Percentiles rank a stretch among this genome's conserved stretches.
These are phyloP conservation scores for Penicillium daleae DNA, from an alignment of 495 filamentous ascomycete genomes.

Conservation along the genomic window DNA sequence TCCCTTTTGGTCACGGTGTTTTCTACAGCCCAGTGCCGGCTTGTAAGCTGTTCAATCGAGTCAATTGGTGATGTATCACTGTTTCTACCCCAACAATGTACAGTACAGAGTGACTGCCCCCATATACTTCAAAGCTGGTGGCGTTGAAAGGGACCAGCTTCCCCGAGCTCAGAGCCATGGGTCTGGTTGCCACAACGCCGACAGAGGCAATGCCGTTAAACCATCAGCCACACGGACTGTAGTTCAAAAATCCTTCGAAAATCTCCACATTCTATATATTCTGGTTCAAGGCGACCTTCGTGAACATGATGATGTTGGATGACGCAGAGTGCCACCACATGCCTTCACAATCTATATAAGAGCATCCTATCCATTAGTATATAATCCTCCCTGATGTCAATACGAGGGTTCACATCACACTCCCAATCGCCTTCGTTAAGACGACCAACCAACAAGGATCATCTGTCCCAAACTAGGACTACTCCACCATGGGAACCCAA, in stretches of 20 bases:
- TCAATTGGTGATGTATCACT: not conserved
- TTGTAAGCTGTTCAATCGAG: not conserved
- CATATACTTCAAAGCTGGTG: not conserved
- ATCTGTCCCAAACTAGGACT: not conserved
- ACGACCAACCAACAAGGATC: not conserved
- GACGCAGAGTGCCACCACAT: constrained; percentile 6
- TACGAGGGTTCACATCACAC: not conserved
- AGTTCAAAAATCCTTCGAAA: not conserved
- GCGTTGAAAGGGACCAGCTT: not conserved
- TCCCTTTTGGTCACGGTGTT: not conserved
- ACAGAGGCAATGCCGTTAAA: not conserved
- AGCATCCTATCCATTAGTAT: not conserved
- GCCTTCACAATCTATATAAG: not conserved
- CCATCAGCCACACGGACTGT: not conserved
- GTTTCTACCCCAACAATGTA: not conserved
- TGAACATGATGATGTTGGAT: not conserved
- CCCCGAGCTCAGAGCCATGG: constrained; percentile 16
- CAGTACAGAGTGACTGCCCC: not conserved
- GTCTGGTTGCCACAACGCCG: not conserved
- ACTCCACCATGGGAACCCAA: constrained; percentile 24
- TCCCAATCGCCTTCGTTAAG: not conserved
- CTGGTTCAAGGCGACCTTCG: not conserved
- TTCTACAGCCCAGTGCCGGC: not conserved
- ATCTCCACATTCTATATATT: not conserved
- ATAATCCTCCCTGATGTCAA: not conserved